phyloP scores from a whole-genome alignment of 805 yeast genomes.

The Scheffersomyces ergatensis region DNA sequence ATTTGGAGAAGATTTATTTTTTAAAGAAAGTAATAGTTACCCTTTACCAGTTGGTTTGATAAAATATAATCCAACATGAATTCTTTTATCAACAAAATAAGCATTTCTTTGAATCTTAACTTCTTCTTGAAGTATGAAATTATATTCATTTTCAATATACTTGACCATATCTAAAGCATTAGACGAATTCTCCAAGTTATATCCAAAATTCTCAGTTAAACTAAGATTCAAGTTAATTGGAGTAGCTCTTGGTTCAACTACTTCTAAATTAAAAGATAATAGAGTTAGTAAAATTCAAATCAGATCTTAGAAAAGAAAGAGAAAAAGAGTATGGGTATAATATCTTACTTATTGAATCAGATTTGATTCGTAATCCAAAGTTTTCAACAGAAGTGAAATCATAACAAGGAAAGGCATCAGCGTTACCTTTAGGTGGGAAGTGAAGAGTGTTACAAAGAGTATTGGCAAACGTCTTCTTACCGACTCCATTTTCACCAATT shows the following conservation, averaged over 20 bases:
- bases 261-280: background rate
- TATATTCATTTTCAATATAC: constrained; percentile 76
- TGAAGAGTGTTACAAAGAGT: constrained; percentile 55
- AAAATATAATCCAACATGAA: constrained; percentile 82
- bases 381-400: too few species aligned
- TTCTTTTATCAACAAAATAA: constrained; percentile 52
- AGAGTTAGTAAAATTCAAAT: background rate
- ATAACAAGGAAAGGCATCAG: too few species aligned
- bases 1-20: background rate
- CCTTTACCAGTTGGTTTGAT: constrained; percentile 67
- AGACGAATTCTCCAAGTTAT: constrained; percentile 15
- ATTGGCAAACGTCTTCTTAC: constrained; percentile 75
- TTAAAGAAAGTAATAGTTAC: constrained; percentile 2
- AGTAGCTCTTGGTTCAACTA: constrained; percentile 6
- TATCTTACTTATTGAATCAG: background rate
- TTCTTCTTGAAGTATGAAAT: constrained; percentile 69
- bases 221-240: constrained; percentile 19
- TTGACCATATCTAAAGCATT: constrained; percentile 41
- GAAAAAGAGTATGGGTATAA: too few species aligned
- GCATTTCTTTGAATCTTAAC: constrained; percentile 18
- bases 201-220: constrained; percentile 24
- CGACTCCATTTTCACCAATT: constrained; percentile 43
- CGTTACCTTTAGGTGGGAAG: constrained; percentile 3
- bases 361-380: constrained; percentile 10
- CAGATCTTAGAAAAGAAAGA: too few species aligned